Evolutionary conservation across 1,284 basidiomycete species (phyloP), one percentile per base, ranked within the genome.

Genomic region (Phenoliferia sp.): DNA sequence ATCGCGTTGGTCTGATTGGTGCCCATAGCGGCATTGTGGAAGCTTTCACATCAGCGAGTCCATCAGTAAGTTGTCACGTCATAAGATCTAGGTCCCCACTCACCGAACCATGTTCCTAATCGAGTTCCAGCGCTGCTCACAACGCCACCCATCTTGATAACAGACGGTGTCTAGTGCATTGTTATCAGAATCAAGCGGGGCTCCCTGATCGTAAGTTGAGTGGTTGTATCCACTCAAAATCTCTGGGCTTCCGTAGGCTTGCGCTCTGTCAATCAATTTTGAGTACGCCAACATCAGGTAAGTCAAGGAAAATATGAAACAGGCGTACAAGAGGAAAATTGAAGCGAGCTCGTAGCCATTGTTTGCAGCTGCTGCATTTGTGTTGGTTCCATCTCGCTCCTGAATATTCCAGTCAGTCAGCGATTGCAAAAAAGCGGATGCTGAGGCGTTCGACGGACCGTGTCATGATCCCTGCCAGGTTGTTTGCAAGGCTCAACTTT

Each of bases 171-270:
- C 34, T 10, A 32, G 3, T 1, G 39, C 57, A 1, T 31, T 31
- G 33, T 39, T 55, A 44, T 29, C 34, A 26, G 54, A 35, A 36
- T 80, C 80, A 70, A 85, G 85, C 0, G 86, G 85, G 31, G 85
- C 82, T 26, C 87, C 87, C 28, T 78, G 82, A 69, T 87, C 86
- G 15, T 72, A 80, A 48, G 80, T 76, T 15, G 80, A 79, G 77
- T 84, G 86, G 19, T 69, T 63, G 75, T 86, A 89, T 70, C 85
- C 84, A 0, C 86, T 88, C 0, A 88, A 80, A 61, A 89, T 79
- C 0, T 85, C 84, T 0, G 87, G 86, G 3, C 83, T 85, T 61
- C 87, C 87, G 75, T 86, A 89, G 0, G 86, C 82, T 7, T 55
- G 52, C 3, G 62, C 67, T 19, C 55, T 56, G n/a, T n/a, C 17